These are phyloP conservation scores for Mortierella sp. DNA, from an alignment of 371 early-diverging fungal genomes.

Conservation along the genomic window DNA sequence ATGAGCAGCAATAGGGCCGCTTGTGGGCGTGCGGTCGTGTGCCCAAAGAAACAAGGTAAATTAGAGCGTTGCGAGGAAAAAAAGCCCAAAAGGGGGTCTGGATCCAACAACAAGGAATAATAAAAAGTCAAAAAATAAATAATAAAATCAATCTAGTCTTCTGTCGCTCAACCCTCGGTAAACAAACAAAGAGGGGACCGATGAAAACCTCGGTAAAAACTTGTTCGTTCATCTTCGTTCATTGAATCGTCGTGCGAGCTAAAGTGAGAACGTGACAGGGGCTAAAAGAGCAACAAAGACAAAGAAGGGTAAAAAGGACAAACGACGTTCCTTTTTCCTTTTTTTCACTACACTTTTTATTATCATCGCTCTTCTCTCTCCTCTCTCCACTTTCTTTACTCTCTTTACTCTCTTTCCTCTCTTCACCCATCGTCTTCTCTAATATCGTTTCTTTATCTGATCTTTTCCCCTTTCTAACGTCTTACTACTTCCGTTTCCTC, in stretches of 20 bases:
- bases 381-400: constrained; percentile 1
- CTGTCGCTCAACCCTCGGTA: neutral
- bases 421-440: neutral
- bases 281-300: neutral
- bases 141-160: neutral
- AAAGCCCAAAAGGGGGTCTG: neutral
- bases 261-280: neutral
- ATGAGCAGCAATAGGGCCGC: constrained; percentile 6
- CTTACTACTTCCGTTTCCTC: constrained; percentile 6
- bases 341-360: too few relatives aligned
- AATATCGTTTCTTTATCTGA: neutral
- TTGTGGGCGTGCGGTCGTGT: neutral
- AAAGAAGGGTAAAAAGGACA: neutral
- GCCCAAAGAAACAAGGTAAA: neutral
- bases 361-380: too few relatives aligned
- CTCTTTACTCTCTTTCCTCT: neutral
- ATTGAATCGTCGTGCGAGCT: neutral
- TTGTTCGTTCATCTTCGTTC: neutral
- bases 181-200: neutral
- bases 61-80: too few relatives aligned
- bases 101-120: neutral
- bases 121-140: neutral
- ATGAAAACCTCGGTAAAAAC: constrained; percentile 5
- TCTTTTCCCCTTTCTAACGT: neutral
- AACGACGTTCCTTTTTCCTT: neutral